Conservation (phyloP, 2,329 filamentous ascomycete species). For the Corinectria fuckeliana region DNA sequence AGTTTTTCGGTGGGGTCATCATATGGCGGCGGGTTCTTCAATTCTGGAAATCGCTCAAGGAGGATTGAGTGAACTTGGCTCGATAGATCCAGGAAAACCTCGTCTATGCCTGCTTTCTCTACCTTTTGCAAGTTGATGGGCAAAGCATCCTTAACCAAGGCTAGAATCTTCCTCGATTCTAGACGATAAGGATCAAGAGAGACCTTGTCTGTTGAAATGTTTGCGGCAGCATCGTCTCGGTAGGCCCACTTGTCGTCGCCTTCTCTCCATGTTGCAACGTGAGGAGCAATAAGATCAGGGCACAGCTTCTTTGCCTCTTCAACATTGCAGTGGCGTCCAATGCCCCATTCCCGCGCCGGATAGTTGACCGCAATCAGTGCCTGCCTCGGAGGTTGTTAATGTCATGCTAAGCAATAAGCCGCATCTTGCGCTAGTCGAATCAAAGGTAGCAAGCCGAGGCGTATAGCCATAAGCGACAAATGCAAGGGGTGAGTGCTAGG, state of each 20-base stretch:
- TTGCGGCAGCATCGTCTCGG: conserved; percentile 76
- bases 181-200: conserved; percentile 90
- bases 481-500: no score
- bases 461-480: no score
- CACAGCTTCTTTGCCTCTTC: conserved; percentile 87
- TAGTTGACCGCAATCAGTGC: conserved; percentile 97
- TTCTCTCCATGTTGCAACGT: conserved; percentile 94
- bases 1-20: conserved; percentile 75
- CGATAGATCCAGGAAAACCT: conserved; percentile 93
- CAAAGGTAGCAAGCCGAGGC: not conserved
- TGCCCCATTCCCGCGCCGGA: conserved; percentile 79
- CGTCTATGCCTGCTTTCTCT: conserved; percentile 95
- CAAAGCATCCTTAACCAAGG: conserved; percentile 76
- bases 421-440: not conserved
- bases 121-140: conserved; percentile 72
- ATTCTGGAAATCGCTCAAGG: conserved; percentile 77
- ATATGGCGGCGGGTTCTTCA: conserved; percentile 69
- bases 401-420: not conserved
- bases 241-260: conserved; percentile 94
- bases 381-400: conserved; percentile 61
- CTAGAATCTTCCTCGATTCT: conserved; percentile 82
- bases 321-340: conserved; percentile 79
- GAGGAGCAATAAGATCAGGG: conserved; percentile 82
- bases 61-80: conserved; percentile 80
- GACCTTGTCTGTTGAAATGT: conserved; percentile 90